phyloP scores from a whole-genome alignment of 225 moss, liverwort and hornwort species.

The Pleurozium schreberi region DNA sequence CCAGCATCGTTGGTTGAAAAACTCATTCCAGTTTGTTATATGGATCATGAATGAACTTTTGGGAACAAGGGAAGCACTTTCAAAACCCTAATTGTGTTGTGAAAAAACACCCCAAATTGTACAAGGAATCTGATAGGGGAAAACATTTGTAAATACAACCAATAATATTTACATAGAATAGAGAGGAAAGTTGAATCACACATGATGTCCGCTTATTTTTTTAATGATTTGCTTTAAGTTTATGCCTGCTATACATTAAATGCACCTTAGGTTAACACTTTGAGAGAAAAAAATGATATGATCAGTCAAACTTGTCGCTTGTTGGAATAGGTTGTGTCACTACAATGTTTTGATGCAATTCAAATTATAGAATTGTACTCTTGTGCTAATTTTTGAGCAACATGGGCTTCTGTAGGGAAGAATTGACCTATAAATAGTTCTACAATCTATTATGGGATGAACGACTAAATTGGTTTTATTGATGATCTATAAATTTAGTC shows the following conservation, averaged over 20 bases:
- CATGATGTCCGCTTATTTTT: neutral
- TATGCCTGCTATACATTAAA: neutral
- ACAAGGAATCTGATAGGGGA: no score
- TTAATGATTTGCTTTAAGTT: neutral
- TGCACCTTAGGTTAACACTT: neutral
- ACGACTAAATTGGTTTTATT: neutral
- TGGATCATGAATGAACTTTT: neutral
- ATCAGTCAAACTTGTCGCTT: neutral
- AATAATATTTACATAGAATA: neutral
- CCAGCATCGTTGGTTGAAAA: neutral
- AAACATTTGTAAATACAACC: neutral
- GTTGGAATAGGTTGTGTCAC: neutral
- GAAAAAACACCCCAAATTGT: neutral
- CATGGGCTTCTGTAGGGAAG: neutral
- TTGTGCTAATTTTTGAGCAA: neutral
- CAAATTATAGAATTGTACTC: neutral
- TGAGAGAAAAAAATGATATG: neutral
- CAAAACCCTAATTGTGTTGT: neutral
- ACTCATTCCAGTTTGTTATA: neutral
- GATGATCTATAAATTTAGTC: neutral
- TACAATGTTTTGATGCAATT: neutral
- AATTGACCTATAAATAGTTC: neutral
- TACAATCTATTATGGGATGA: neutral
- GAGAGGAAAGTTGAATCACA: neutral
- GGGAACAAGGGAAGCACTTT: neutral